Evolutionary conservation across 768 basidiomycete genomes (phyloP).

Genomic region (Suillus brevipes): DNA sequence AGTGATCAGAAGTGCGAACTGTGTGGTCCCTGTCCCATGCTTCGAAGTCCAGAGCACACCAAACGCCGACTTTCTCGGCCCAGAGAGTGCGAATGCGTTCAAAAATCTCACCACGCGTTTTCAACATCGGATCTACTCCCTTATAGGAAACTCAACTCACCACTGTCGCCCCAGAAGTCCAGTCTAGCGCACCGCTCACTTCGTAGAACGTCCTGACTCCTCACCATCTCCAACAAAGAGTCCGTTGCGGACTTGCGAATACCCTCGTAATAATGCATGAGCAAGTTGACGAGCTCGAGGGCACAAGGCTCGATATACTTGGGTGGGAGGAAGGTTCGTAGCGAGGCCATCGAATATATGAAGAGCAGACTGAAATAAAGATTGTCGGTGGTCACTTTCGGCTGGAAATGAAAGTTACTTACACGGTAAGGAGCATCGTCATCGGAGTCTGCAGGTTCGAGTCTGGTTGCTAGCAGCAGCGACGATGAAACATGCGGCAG

Average conservation of each 20-base stretch:
- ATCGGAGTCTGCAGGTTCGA: no score
- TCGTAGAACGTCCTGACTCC: constrained; percentile 93
- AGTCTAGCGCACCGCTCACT: constrained; percentile 77
- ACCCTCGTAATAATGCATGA: constrained; percentile 95
- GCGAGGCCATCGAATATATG: no score
- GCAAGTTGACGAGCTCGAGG: constrained; percentile 72
- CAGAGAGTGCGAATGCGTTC: constrained; percentile 68
- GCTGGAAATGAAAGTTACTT: no score
- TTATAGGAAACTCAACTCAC: constrained; percentile 69
- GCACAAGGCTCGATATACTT: constrained; percentile 84
- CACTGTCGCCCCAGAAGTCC: constrained; percentile 70
- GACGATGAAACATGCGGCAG: no score
- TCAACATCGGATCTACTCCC: constrained; percentile 56
- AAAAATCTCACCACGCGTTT: constrained; percentile 60
- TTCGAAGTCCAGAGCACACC: constrained; percentile 83
- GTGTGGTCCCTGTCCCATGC: constrained; percentile 76
- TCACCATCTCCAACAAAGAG: constrained; percentile 83
- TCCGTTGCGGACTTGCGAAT: constrained; percentile 92
- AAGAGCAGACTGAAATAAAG: no score
- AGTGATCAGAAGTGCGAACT: background rate
- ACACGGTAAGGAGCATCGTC: no score
- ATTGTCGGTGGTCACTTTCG: no score
- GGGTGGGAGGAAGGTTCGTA: no score
- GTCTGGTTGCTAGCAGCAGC: no score
- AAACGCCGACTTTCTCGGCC: constrained; percentile 62